A percentile compares a stretch with the other conserved stretches of the same genome.
Evolutionary conservation across 164 flowering plant species (phyloP).

Genomic region (Pachysandra terminalis): DNA sequence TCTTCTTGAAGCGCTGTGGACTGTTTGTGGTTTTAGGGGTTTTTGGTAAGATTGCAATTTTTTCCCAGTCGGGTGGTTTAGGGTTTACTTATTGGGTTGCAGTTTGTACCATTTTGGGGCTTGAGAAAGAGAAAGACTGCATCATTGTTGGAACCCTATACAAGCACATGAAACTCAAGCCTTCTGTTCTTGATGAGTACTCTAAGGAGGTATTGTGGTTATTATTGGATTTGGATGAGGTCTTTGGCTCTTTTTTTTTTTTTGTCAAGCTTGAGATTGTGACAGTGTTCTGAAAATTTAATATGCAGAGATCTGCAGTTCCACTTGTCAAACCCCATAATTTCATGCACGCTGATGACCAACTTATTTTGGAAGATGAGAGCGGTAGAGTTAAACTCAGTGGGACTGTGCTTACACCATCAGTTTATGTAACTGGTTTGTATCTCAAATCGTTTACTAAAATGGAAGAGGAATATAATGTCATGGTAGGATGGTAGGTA

Average conservation of each 20-base stretch:
- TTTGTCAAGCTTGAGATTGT: slow-evolving; percentile 2
- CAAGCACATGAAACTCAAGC: background rate
- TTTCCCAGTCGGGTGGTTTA: background rate
- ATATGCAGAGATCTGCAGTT: slow-evolving; percentile 62
- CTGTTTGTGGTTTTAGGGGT: background rate
- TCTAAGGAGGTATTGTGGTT: slow-evolving; percentile 32
- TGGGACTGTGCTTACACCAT: slow-evolving; percentile 56
- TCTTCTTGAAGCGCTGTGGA: background rate
- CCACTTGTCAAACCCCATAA: slow-evolving; percentile 82
- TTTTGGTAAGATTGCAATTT: background rate
- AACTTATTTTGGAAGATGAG: slow-evolving; percentile 87
- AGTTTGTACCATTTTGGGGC: background rate
- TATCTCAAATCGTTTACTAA: background rate
- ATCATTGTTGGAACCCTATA: background rate
- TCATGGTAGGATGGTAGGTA: background rate
- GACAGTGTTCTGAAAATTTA: background rate
- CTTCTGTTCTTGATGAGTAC: background rate
- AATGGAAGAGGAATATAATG: background rate
- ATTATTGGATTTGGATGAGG: background rate
- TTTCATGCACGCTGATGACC: slow-evolving; percentile 82
- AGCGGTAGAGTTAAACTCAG: slow-evolving; percentile 92
- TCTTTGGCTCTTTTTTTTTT: slow-evolving; percentile 4
- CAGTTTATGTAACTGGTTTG: slow-evolving; percentile 81
- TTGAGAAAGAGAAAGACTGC: background rate
- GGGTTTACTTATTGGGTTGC: slow-evolving; percentile 10